Conservation (phyloP, 805 yeast species). For the Saccharomyces paradoxus region DNA sequence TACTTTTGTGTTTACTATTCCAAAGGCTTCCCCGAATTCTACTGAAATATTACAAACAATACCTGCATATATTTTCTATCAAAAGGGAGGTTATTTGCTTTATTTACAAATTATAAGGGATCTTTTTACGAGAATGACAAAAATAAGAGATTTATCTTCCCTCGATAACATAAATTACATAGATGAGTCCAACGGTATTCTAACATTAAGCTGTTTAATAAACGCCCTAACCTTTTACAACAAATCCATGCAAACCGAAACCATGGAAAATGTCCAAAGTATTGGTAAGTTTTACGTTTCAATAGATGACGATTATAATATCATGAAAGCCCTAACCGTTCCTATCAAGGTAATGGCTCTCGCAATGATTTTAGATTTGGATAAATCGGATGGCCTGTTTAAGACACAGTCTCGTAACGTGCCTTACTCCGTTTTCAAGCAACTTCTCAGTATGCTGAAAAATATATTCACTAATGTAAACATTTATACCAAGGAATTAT, state of each 20-base stretch:
- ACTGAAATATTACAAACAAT: constrained; percentile 30
- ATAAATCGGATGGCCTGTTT: constrained; percentile 17
- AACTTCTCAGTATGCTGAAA: constrained; percentile 38
- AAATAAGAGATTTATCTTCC: constrained; percentile 20
- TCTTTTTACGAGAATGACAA: constrained; percentile 20
- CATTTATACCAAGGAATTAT: constrained; percentile 25
- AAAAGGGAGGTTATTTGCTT: constrained; percentile 39
- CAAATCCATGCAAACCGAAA: constrained; percentile 36
- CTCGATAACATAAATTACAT: constrained; percentile 33
- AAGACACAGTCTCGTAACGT: constrained; percentile 21
- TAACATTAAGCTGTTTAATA: constrained; percentile 34
- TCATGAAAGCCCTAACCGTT: constrained; percentile 17
- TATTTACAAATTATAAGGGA: constrained; percentile 15
- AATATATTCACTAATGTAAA: constrained; percentile 34
- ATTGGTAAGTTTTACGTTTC: constrained; percentile 19
- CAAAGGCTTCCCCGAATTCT: constrained; percentile 22
- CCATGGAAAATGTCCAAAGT: constrained; percentile 23
- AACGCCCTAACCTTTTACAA: constrained; percentile 39
- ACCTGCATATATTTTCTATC: constrained; percentile 43
- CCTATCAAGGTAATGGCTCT: constrained; percentile 19
- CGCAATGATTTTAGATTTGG: constrained; percentile 17
- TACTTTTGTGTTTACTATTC: constrained; percentile 29
- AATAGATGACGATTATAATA: constrained; percentile 15
- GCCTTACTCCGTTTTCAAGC: constrained; percentile 38
- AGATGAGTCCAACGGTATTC: constrained; percentile 32